phyloP scores from a whole-genome alignment of 1,139 yeast genomes.

The Zygoascus sp. region DNA sequence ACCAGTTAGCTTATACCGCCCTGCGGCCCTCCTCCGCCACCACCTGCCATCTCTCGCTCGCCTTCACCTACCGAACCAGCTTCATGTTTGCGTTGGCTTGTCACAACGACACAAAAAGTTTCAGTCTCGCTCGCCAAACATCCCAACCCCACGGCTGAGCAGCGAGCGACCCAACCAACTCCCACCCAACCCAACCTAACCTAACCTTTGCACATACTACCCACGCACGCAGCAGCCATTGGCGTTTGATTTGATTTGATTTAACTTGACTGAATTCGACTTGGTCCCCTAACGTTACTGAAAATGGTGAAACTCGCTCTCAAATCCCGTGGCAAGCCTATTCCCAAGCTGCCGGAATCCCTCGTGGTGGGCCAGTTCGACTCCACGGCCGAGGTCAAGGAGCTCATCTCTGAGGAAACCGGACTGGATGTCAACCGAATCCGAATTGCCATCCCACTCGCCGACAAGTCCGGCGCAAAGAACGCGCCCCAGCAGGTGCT shows the following conservation, averaged over 20 bases:
- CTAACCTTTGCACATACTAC: background rate
- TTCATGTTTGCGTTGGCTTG: conserved; percentile 42
- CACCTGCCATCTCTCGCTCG: too few relatives aligned
- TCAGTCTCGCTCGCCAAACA: background rate
- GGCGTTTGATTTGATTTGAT: too few relatives aligned
- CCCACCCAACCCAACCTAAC: background rate
- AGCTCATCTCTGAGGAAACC: conserved; percentile 29
- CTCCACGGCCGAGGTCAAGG: conserved; percentile 26
- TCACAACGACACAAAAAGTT: background rate
- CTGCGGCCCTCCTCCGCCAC: too few relatives aligned
- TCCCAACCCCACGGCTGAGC: background rate
- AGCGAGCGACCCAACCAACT: background rate
- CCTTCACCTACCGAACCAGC: conserved; percentile 33
- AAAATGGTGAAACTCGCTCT: conserved; percentile 28
- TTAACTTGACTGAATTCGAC: too few relatives aligned
- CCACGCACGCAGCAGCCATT: too few relatives aligned
- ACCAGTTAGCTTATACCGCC: too few relatives aligned
- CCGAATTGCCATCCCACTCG: conserved; percentile 34
- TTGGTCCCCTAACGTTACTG: background rate
- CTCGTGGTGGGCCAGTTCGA: conserved; percentile 28
- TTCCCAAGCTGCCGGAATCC: conserved; percentile 29
- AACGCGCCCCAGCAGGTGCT: conserved; percentile 37
- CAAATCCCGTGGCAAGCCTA: conserved; percentile 26
- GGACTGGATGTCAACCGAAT: conserved; percentile 33
- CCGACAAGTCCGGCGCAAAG: conserved; percentile 24